These are phyloP conservation scores for Arachnopeziza araneosa DNA, from an alignment of 2,329 filamentous ascomycete species.

Conservation along the genomic window DNA sequence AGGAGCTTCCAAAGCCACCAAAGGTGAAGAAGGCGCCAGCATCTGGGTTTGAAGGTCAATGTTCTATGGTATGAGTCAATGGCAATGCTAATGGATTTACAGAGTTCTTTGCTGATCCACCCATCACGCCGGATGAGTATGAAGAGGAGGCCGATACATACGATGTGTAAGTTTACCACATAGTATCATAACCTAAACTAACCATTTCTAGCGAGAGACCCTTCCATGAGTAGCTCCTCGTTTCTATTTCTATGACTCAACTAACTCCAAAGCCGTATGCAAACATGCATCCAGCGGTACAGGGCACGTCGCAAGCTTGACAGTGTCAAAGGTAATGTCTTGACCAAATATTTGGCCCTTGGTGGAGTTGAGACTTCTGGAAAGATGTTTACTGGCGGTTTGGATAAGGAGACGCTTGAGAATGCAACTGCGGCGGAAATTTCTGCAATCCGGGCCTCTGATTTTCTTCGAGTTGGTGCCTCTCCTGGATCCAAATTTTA, in stretches of 20 bases:
- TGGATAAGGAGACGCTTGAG: conserved; percentile 55
- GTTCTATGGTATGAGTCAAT: background rate
- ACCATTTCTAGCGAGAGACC: conserved; percentile 39
- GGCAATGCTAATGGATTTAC: background rate
- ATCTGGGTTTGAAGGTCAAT: conserved; percentile 65
- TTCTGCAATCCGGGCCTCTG: conserved; percentile 57
- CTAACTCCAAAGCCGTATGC: conserved; percentile 56
- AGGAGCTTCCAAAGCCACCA: conserved; percentile 16
- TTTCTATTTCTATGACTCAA: background rate
- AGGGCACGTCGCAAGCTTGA: conserved; percentile 71
- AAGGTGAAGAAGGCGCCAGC: conserved; percentile 16
- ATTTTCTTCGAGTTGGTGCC: conserved; percentile 44
- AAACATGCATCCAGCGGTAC: conserved; percentile 79
- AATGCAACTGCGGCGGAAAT: conserved; percentile 59
- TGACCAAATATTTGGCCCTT: conserved; percentile 75
- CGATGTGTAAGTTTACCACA: conserved; percentile 43
- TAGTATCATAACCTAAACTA: conserved; percentile 12
- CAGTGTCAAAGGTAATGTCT: conserved; percentile 53
- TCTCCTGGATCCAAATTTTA: conserved; percentile 41
- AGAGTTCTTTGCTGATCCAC: conserved; percentile 75
- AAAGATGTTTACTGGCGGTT: conserved; percentile 56
- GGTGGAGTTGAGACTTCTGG: conserved; percentile 66
- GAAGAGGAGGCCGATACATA: conserved; percentile 66
- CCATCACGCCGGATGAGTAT: conserved; percentile 64
- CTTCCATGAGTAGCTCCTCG: conserved; percentile 49